A percentile compares a stretch with the other conserved stretches of the same genome.
Conservation (phyloP, 1,284 basidiomycete genomes). For the Chalciporus sp. region DNA sequence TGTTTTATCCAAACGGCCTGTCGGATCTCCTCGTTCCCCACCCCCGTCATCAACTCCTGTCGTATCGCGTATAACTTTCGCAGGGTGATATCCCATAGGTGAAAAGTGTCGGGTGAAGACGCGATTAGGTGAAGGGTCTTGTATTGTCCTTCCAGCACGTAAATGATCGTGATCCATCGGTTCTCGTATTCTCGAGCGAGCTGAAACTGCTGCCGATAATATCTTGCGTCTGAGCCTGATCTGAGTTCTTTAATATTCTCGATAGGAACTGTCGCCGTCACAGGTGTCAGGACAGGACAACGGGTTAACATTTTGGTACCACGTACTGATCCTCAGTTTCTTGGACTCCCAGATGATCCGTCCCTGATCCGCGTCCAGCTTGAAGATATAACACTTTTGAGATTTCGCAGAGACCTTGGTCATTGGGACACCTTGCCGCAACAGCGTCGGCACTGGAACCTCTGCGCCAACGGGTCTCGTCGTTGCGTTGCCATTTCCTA, state of each 20-base stretch:
- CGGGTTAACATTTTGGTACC: not conserved
- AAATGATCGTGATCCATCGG: constrained; percentile 80
- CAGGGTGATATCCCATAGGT: constrained; percentile 68
- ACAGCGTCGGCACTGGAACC: constrained; percentile 47
- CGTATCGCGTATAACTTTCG: constrained; percentile 62
- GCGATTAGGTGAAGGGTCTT: constrained; percentile 93
- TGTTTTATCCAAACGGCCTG: constrained; percentile 81
- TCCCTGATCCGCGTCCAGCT: constrained; percentile 78
- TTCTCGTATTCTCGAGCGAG: constrained; percentile 61
- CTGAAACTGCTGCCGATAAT: constrained; percentile 80
- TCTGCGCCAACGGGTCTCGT: constrained; percentile 32
- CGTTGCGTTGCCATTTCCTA: not conserved
- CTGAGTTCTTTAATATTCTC: constrained; percentile 93
- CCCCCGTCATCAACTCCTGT: constrained; percentile 67
- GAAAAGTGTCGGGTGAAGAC: constrained; percentile 67
- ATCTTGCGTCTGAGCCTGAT: constrained; percentile 72
- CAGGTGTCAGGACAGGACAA: not conserved
- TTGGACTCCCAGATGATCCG: constrained; percentile 86
- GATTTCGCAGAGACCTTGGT: constrained; percentile 89
- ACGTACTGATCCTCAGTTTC: constrained; percentile 74
- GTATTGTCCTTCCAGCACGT: constrained; percentile 78
- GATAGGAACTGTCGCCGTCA: constrained; percentile 67
- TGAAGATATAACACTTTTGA: constrained; percentile 75
- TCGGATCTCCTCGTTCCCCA: constrained; percentile 64
- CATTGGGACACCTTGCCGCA: constrained; percentile 73